Evolutionary conservation across 345 rosid species (phyloP), one percentile per base, ranked within the genome.

Genomic region (Populus deltoides): DNA sequence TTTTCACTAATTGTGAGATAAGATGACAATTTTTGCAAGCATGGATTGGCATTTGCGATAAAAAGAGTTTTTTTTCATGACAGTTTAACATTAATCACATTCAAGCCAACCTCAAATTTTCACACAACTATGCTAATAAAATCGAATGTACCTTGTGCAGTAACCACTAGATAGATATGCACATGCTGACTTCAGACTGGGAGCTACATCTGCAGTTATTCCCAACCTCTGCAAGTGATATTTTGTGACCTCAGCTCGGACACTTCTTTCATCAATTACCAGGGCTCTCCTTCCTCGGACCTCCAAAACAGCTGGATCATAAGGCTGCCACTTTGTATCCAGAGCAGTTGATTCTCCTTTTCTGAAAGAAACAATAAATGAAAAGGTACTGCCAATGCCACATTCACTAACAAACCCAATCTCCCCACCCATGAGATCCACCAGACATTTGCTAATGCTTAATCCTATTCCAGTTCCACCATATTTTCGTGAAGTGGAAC

Each of bases 381-480:
- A 92, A 81, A 96, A 96, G 13, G 98, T 91, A 79, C 97, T 96
- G 77, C 99, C 98, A 63, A 73, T 81, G 31, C 84, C 88, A 38
- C 88, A 86, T 85, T 89, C 85, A 79, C 99, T 96, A 72, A 89
- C 97, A 76, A 96, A 96, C 36, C 92, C 97, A 18, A 96, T 96
- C 82, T 96, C 94, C 65, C 99, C 98, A 16, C 83, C 89, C 99
- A 96, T 96, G 71, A 96, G 97, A 76, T 90, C 93, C 79, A 96
- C 98, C 74, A 96, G 86, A 82, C 89, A 90, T 80, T 88, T 90
- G 90, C 98, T 91, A 67, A 96, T 92, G 84, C 99, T 96, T 79
- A 96, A 83, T 69, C 99, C 99, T 72, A 96, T 96, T 72, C 98
- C 98, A 22, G 98, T 96, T 29, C 99, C 98, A 76, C 99, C 99